These are phyloP conservation scores for Venturia pyrina DNA, from an alignment of 2,329 filamentous ascomycete genomes.

Conservation along the genomic window DNA sequence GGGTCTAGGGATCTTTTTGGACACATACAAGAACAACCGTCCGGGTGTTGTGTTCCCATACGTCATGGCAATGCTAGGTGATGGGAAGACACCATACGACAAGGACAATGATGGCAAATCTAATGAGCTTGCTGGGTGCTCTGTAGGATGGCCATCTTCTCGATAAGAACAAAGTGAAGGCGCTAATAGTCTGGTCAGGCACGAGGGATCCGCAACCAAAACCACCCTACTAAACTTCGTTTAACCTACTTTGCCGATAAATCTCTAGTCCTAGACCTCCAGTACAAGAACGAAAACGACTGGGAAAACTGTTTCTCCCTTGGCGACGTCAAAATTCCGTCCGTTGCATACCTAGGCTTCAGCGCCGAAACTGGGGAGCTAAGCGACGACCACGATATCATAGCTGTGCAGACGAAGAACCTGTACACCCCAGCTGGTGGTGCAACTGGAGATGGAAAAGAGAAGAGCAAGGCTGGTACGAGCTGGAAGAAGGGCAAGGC, in stretches of 20 bases:
- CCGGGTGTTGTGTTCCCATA: slow-evolving; percentile 94
- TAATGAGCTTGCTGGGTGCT: slow-evolving; percentile 89
- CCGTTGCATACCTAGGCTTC: slow-evolving; percentile 55
- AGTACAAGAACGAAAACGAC: slow-evolving; percentile 83
- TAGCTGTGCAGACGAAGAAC: slow-evolving; percentile 77
- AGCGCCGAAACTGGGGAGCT: slow-evolving; percentile 89
- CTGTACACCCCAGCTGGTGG: slow-evolving; percentile 56
- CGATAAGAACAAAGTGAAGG: background rate
- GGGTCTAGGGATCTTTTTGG: slow-evolving; percentile 88
- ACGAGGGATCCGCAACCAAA: slow-evolving; percentile 69
- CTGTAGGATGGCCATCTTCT: slow-evolving; percentile 37
- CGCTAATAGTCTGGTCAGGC: slow-evolving; percentile 39
- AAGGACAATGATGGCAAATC: slow-evolving; percentile 90
- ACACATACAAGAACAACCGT: slow-evolving; percentile 99
- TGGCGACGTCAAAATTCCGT: slow-evolving; percentile 60
- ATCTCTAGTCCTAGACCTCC: slow-evolving; percentile 76
- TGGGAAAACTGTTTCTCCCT: slow-evolving; percentile 86
- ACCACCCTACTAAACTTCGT: slow-evolving; percentile 68
- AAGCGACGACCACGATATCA: slow-evolving; percentile 95
- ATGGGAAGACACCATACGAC: slow-evolving; percentile 82
- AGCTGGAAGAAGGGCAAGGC: slow-evolving; percentile 34
- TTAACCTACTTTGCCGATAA: slow-evolving; percentile 97
- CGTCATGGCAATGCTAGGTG: slow-evolving; percentile 96
- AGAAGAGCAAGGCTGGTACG: slow-evolving; percentile 21
- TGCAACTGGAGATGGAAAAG: slow-evolving; percentile 19